Evolutionary conservation across 495 filamentous ascomycete species (phyloP).

Genomic region (Hypoxylon fuscum): DNA sequence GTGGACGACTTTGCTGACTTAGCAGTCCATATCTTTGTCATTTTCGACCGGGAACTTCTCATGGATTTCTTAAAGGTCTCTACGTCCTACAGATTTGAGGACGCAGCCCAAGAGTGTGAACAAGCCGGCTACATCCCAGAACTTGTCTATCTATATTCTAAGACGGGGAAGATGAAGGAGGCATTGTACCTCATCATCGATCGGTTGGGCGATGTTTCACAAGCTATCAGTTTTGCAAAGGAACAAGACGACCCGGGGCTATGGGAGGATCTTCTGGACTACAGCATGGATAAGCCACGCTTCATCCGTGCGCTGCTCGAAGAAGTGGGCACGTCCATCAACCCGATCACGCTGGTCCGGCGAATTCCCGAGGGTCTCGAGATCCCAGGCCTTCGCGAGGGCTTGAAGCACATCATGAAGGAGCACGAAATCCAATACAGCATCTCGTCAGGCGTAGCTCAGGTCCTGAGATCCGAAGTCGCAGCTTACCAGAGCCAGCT

Average conservation of each 20-base stretch:
- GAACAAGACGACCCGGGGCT: constrained; percentile 88
- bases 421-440: constrained; percentile 93
- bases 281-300: constrained; percentile 93
- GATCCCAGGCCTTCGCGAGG: constrained; percentile 87
- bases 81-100: constrained; percentile 82
- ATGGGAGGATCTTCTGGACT: constrained; percentile 94
- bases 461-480: constrained; percentile 87
- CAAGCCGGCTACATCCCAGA: constrained; percentile 80
- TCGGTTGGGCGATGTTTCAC: constrained; percentile 83
- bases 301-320: constrained; percentile 94
- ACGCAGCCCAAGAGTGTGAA: constrained; percentile 83
- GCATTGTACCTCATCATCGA: constrained; percentile 92
- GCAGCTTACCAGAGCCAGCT: constrained; percentile 80
- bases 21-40: constrained; percentile 83
- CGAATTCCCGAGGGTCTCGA: constrained; percentile 91
- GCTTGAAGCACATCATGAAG: constrained; percentile 82
- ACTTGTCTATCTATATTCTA: constrained; percentile 91
- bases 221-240: constrained; percentile 93
- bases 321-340: constrained; percentile 90
- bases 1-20: constrained; percentile 87
- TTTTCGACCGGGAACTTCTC: constrained; percentile 79
- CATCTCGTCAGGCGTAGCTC: constrained; percentile 88
- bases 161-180: constrained; percentile 90
- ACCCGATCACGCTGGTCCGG: constrained; percentile 87
- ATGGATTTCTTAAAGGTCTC: constrained; percentile 88